Evolutionary conservation across 2,329 filamentous ascomycete genomes (phyloP).

Genomic region (Aspergillus quadrilineatus): DNA sequence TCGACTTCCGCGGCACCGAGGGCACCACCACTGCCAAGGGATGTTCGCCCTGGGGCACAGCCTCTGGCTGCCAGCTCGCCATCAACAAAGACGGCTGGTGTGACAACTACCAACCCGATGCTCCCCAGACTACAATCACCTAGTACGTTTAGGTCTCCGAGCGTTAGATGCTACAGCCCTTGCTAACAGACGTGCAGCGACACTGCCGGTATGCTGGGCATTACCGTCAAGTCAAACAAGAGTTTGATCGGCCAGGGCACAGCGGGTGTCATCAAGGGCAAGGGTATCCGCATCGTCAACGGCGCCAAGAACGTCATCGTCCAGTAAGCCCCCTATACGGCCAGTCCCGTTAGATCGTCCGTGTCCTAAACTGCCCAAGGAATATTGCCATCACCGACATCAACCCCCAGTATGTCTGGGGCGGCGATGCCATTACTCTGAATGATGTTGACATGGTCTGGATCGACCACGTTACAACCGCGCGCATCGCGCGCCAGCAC

Average conservation of each 20-base stretch:
- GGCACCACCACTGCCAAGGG: conserved; percentile 48
- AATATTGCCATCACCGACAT: conserved; percentile 41
- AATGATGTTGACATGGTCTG: conserved; percentile 46
- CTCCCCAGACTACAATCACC: conserved; percentile 44
- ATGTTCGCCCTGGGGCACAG: conserved; percentile 61
- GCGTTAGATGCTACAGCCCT: too few relatives aligned
- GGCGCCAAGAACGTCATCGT: conserved; percentile 59
- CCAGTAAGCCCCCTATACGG: conserved; percentile 39
- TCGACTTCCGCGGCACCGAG: conserved; percentile 22
- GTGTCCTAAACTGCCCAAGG: not conserved
- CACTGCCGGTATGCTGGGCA: conserved; percentile 53
- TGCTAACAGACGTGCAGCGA: conserved; percentile 31
- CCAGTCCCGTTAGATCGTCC: not conserved
- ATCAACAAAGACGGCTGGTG: conserved; percentile 63
- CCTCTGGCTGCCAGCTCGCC: conserved; percentile 56
- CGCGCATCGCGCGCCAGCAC: conserved; percentile 60
- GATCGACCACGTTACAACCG: conserved; percentile 58
- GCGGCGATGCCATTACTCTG: conserved; percentile 58
- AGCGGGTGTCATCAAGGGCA: conserved; percentile 58
- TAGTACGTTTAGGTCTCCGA: too few relatives aligned
- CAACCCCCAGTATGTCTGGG: conserved; percentile 60
- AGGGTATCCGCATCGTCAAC: conserved; percentile 53
- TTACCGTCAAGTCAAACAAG: conserved; percentile 59
- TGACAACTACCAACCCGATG: conserved; percentile 44
- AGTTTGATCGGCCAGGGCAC: conserved; percentile 54